Conservation (phyloP, 2,329 filamentous ascomycete genomes). For the Colletotrichum graminicola region DNA sequence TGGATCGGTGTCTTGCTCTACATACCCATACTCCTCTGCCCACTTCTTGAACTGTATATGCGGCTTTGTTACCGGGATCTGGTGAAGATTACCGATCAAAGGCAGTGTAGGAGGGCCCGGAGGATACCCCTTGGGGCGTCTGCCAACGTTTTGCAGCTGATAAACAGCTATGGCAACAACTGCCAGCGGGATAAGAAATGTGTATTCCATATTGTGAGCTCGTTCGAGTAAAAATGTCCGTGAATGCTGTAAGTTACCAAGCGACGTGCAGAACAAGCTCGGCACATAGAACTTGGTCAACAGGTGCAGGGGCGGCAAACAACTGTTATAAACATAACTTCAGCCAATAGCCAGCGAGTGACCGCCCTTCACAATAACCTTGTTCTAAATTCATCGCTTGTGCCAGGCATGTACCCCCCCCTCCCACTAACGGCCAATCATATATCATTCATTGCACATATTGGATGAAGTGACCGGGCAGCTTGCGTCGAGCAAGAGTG, state of each 20-base stretch:
- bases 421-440: too few species aligned
- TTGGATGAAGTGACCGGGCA: background rate
- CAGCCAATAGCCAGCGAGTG: background rate
- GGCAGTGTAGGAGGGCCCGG: constrained; percentile 65
- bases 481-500: background rate
- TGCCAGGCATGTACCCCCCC: background rate
- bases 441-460: too few species aligned
- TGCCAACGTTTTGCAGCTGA: constrained; percentile 19
- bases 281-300: background rate
- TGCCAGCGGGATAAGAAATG: background rate
- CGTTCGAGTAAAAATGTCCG: background rate
- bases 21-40: constrained; percentile 59
- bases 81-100: constrained; percentile 64
- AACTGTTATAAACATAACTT: too few species aligned
- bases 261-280: background rate
- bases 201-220: background rate
- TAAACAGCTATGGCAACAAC: background rate
- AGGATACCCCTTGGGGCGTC: constrained; percentile 49
- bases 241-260: background rate
- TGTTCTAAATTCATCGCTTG: background rate
- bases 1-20: background rate
- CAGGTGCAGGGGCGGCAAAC: background rate
- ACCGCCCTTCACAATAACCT: background rate
- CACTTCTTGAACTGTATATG: constrained; percentile 65
- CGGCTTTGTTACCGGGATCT: constrained; percentile 56